Base-by-base conservation (phyloP, 2,329 filamentous ascomycete species). In the Ilyonectria robusta region DNA sequence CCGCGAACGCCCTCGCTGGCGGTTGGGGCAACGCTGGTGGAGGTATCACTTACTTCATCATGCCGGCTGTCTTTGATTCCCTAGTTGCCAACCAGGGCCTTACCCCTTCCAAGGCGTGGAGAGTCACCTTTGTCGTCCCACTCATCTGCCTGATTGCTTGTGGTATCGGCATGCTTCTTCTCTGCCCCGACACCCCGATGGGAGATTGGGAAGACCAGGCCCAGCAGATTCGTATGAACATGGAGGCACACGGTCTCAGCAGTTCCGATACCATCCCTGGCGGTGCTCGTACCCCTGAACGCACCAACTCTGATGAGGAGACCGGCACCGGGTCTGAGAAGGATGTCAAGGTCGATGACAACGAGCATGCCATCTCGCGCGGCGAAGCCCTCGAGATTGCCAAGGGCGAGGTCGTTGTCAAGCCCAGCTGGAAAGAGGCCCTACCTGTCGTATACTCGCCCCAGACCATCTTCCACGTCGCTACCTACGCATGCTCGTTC, bases 1-100 rank as follows among this genome's bases (percentile, higher is more conserved):
- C 93, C 6, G 93, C 94, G 68, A 98, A 97, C 77, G 92, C 94
- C 3, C 82, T 97, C 19, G 92, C 94, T 1, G 95, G 91, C 47
- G 95, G 95, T 15, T 92, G 93, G 83, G 95, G 94, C 58, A 97
- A 97, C 74, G 88, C 93, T 29, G 94, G 95, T 65, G 95, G 94
- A 70, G 95, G 95, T 62, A 92, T 97, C 72, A 97, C 94, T 2
- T 97, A 97, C 83, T 97, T 97, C 79, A 88, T 95, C 74, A 97
- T 97, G 94, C 94, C 95, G 2, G 93, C 93, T 6, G 91, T 97
- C 64, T 96, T 92, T 80, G 92, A 97, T 80, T 93, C 92, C 0
- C 85, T 97, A 23, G 87, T 93, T 23, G 75, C 81, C 7, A 76
- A 85, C 1, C 85, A 85, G 55, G 88, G 90, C 7, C 84, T 95